Evolutionary conservation across 2,329 filamentous ascomycete genomes (phyloP), one percentile per base, ranked within the genome.

Genomic region (Cladosporium sp.): DNA sequence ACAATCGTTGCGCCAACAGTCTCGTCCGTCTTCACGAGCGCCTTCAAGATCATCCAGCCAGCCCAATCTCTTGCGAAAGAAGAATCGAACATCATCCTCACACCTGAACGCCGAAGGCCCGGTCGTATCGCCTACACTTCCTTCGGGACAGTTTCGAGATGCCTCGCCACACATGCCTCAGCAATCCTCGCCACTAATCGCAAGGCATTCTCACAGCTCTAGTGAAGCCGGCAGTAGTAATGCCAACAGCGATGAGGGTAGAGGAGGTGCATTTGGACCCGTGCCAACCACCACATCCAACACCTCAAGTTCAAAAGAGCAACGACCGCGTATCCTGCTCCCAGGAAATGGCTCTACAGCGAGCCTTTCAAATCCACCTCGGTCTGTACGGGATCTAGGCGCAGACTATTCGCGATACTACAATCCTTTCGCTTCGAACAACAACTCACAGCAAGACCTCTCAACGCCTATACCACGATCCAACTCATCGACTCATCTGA

Each of bases 371-470:
- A 53, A 54, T 12, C 64, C 64, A 9, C 67, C 66, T 15, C 57
- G 58, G 40, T 61, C 65, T 8, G 60, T 69, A n/a, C 58, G 61
- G 20, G 67, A 70, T 45, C 55, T 70, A 5, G 66, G 67, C 9
- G 58, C 63, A 4, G 66, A 68, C 52, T 70, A 68, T 54, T 65
- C 61, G 50, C 61, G 67, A 41, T 70, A 69, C 57, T 68, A 61
- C 57, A 69, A 69, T 43, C 68, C 68, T 27, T 69, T 70, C 57
- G 59, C 60, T 47, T 63, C 64, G 17, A 57, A 58, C 15, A 64
- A 63, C 42, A 65, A 62, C 34, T 68, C 67, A 7, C 59, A 63
- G 17, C 56, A 60, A 37, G 64, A 68, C 50, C 52, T 67, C 7
- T 50, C 56, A 8, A 50, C 49, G 32, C 55, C 59, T 15, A 44